Conservation (phyloP, 495 filamentous ascomycete genomes). For the Mycothermus thermophilus region DNA sequence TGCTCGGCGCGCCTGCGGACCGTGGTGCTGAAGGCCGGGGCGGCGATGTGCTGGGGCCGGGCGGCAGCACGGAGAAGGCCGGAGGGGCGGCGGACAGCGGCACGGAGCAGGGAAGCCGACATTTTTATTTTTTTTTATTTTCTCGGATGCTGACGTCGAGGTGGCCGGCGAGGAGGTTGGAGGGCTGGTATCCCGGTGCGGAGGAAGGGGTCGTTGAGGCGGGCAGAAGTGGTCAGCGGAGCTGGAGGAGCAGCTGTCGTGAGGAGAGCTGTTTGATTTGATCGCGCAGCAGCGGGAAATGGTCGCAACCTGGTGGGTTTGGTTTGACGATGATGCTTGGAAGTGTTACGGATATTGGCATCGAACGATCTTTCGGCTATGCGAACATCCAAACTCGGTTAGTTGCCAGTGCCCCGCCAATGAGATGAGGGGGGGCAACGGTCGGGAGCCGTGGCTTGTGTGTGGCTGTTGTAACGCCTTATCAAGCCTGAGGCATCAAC, state of each 20-base stretch:
- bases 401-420: constrained; percentile 7
- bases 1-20: constrained; percentile 40
- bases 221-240: constrained; percentile 13
- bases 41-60: constrained; percentile 34
- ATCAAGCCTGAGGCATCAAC: not conserved
- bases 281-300: too few relatives aligned
- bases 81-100: constrained; percentile 55
- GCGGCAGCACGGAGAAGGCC: constrained; percentile 47
- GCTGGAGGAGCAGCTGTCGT: too few relatives aligned
- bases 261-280: too few relatives aligned
- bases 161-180: not conserved
- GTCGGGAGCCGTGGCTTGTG: not conserved
- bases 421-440: too few relatives aligned
- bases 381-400: constrained; percentile 9
- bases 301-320: too few relatives aligned
- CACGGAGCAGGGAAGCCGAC: constrained; percentile 54
- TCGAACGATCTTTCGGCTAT: constrained; percentile 24
- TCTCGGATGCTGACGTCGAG: not conserved
- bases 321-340: constrained; percentile 4
- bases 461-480: not conserved
- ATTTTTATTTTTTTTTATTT: constrained; percentile 35
- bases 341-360: constrained; percentile 16
- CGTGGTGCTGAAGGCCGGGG: constrained; percentile 52
- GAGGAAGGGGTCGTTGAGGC: constrained; percentile 10
- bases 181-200: constrained; percentile 7